Conservation (phyloP, 2,329 filamentous ascomycete species). For the Ceratocystis variospora region DNA sequence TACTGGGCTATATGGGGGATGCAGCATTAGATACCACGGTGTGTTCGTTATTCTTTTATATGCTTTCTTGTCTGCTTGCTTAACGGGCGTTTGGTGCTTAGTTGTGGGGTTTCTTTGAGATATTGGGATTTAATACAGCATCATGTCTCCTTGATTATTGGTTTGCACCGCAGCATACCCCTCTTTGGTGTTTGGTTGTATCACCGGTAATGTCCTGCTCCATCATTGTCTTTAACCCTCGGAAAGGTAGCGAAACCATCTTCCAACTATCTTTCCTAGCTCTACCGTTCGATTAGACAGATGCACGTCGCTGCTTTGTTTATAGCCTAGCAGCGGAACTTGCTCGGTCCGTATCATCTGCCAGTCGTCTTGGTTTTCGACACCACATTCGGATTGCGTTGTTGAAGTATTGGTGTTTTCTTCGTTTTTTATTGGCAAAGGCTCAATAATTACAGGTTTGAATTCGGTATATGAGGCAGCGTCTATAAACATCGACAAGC, state of each 20-base stretch:
- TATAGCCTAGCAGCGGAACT: conserved; percentile 17
- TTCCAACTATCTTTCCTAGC: not conserved
- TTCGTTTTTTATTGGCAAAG: conserved; percentile 20
- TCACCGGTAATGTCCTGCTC: not conserved
- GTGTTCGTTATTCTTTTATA: conserved; percentile 12
- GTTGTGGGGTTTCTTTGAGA: not conserved
- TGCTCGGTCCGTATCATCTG: conserved; percentile 5
- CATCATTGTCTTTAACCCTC: not conserved
- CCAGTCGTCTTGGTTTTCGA: not conserved
- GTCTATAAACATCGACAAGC: conserved; percentile 50
- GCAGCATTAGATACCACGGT: not conserved
- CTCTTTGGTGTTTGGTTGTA: conserved; percentile 1
- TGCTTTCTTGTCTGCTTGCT: conserved; percentile 6
- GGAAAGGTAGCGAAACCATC: conserved; percentile 12
- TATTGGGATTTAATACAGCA: not conserved
- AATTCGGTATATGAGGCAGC: conserved; percentile 36
- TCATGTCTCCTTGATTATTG: not conserved
- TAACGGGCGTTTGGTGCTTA: conserved; percentile 10
- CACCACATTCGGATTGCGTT: not conserved
- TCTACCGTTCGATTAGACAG: conserved; percentile 14
- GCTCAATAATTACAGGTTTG: conserved; percentile 36
- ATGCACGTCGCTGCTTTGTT: conserved; percentile 13
- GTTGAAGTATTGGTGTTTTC: not conserved
- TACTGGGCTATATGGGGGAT: not conserved
- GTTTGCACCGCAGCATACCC: conserved; percentile 9